Percentiles rank a stretch among this genome's conserved stretches.
Conservation (phyloP, 805 yeast species). For the Candida taoyuanica region DNA sequence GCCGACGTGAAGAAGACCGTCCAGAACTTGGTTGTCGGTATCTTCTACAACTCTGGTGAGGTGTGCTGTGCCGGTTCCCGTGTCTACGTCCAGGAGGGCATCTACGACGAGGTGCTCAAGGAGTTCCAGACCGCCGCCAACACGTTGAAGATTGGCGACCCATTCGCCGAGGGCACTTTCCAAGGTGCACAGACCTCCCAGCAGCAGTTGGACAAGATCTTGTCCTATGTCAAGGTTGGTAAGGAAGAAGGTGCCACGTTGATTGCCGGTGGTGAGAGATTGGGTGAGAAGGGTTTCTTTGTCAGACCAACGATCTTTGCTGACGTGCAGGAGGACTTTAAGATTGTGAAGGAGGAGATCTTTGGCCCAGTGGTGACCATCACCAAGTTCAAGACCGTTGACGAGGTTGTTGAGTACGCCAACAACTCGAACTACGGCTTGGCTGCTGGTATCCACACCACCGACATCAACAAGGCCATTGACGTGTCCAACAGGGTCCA, state of each 20-base stretch:
- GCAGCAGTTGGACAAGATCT: constrained; percentile 71
- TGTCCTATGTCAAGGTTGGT: constrained; percentile 74
- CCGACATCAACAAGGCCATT: constrained; percentile 67
- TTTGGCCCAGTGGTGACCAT: constrained; percentile 91
- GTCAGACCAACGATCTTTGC: constrained; percentile 72
- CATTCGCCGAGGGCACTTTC: constrained; percentile 69
- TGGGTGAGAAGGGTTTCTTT: constrained; percentile 59
- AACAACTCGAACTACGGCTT: constrained; percentile 82
- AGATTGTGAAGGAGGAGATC: constrained; percentile 71
- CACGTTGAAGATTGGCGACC: constrained; percentile 68
- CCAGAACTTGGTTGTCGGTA: constrained; percentile 71
- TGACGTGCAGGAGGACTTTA: constrained; percentile 62
- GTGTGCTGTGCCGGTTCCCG: constrained; percentile 95
- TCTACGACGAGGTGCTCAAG: constrained; percentile 71
- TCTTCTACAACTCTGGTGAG: constrained; percentile 93
- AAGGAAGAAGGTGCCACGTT: constrained; percentile 78
- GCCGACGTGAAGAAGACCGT: constrained; percentile 76
- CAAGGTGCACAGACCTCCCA: constrained; percentile 93
- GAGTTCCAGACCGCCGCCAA: constrained; percentile 53
- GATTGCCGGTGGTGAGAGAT: constrained; percentile 65
- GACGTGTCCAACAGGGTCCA: constrained; percentile 68
- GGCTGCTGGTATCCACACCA: constrained; percentile 88
- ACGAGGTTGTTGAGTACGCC: constrained; percentile 73
- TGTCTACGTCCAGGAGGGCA: constrained; percentile 77
- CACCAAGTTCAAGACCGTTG: constrained; percentile 74